A percentile compares a stretch with the other conserved stretches of the same genome.
These are phyloP conservation scores for Scleromitrula shiraiana DNA, from an alignment of 2,329 filamentous ascomycete genomes.

Conservation along the genomic window DNA sequence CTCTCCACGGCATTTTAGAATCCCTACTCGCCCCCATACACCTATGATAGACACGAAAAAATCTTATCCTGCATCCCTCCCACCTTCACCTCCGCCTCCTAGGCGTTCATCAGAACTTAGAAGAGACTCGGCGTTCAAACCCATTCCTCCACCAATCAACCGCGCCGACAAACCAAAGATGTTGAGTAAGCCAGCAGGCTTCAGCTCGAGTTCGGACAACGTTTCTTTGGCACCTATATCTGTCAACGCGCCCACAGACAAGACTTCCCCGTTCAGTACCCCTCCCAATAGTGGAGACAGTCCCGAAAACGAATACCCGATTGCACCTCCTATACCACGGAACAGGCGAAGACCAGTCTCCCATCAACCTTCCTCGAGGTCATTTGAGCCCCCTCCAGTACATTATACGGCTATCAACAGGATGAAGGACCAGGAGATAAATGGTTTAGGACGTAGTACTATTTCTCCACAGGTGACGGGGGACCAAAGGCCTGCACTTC, in stretches of 20 bases:
- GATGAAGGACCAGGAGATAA: slow-evolving; percentile 36
- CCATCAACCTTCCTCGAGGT: slow-evolving; percentile 27
- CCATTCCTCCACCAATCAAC: slow-evolving; percentile 65
- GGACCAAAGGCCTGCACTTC: slow-evolving; percentile 41
- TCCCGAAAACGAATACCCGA: slow-evolving; percentile 41
- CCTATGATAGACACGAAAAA: slow-evolving; percentile 40
- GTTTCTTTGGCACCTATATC: slow-evolving; percentile 19
- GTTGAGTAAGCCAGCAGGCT: slow-evolving; percentile 27
- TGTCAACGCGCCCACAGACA: slow-evolving; percentile 13
- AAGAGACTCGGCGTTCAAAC: slow-evolving; percentile 35
- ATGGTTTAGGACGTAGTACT: slow-evolving; percentile 33
- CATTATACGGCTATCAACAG: slow-evolving; percentile 41
- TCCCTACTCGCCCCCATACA: slow-evolving; percentile 48
- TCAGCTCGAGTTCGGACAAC: slow-evolving; percentile 29
- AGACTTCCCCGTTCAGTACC: slow-evolving; percentile 74
- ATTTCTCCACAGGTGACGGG: slow-evolving; percentile 34
- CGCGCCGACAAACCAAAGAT: slow-evolving; percentile 71
- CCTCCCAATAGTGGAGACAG: slow-evolving; percentile 68
- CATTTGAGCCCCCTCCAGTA: slow-evolving; percentile 45
- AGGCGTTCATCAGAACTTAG: slow-evolving; percentile 52
- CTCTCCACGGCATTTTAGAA: slow-evolving; percentile 40
- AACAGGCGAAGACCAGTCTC: slow-evolving; percentile 43
- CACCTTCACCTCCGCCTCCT: slow-evolving; percentile 57
- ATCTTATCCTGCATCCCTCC: slow-evolving; percentile 40
- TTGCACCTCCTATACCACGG: slow-evolving; percentile 40